phyloP scores from a whole-genome alignment of 163 green algal genomes.

The Chlamydomonas reinhardtii region DNA sequence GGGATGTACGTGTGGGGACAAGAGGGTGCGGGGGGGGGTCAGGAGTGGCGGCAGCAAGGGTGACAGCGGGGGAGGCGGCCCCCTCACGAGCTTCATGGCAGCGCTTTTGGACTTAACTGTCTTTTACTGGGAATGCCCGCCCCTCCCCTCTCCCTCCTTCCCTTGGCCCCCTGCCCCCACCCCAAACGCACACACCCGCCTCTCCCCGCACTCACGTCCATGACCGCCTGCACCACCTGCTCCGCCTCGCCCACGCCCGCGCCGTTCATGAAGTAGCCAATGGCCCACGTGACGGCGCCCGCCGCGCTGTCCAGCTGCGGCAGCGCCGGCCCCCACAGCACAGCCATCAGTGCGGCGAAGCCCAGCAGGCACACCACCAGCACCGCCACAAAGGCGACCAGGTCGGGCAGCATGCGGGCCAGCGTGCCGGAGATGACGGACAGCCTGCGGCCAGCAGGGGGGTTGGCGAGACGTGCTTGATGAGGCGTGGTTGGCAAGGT shows the following conservation, averaged over 20 bases:
- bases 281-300: not conserved
- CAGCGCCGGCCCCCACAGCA: slow-evolving; percentile 11
- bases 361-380: slow-evolving; percentile 6
- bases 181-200: too few species aligned
- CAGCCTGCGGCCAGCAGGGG: too few species aligned
- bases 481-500: too few species aligned
- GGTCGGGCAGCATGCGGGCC: slow-evolving; percentile 35
- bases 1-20: not conserved
- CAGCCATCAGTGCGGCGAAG: not conserved
- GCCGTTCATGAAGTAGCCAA: slow-evolving; percentile 27
- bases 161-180: too few species aligned
- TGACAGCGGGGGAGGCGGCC: too few species aligned
- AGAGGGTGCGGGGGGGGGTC: not conserved
- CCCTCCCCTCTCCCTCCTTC: too few species aligned
- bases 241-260: not conserved
- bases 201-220: not conserved
- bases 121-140: too few species aligned
- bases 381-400: slow-evolving; percentile 1
- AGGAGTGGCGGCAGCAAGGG: too few species aligned
- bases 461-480: not conserved
- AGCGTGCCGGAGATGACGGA: slow-evolving; percentile 34
- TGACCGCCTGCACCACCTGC: not conserved
- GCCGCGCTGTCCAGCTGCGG: not conserved
- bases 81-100: too few species aligned
- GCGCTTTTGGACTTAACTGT: too few species aligned